A percentile compares a stretch with the other conserved stretches of the same genome.
Evolutionary conservation across 305 asterid species (phyloP).

Genomic region (Fraxinus platypoda): DNA sequence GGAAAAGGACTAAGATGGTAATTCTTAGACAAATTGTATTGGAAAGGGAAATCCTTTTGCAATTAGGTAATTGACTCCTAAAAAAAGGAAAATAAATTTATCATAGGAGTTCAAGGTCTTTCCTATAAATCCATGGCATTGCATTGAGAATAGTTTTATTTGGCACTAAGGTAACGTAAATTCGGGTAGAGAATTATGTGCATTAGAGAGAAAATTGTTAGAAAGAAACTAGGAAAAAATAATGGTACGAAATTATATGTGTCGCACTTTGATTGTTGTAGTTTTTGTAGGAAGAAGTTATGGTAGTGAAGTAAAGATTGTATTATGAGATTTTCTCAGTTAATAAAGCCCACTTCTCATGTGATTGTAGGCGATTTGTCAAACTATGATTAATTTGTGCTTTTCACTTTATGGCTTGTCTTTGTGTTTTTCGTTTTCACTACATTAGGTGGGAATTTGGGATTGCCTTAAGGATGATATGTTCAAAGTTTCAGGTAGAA

Average conservation of each 20-base stretch:
- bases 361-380: neutral
- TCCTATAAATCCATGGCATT: neutral
- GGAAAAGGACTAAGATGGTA: neutral
- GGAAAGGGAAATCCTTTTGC: neutral
- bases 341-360: neutral
- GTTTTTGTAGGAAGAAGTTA: no score
- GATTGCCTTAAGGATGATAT: neutral
- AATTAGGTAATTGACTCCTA: neutral
- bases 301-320: neutral
- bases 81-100: neutral
- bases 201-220: neutral
- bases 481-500: neutral
- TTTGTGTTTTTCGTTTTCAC: neutral
- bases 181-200: neutral
- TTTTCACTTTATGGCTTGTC: neutral
- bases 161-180: neutral
- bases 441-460: neutral
- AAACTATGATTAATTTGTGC: neutral
- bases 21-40: neutral
- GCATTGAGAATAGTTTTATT: neutral
- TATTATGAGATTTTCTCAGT: neutral
- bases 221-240: neutral
- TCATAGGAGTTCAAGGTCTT: neutral
- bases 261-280: no score
- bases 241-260: neutral